Conservation (phyloP, 495 filamentous ascomycete species). For the Rostrohypoxylon terebratum region DNA sequence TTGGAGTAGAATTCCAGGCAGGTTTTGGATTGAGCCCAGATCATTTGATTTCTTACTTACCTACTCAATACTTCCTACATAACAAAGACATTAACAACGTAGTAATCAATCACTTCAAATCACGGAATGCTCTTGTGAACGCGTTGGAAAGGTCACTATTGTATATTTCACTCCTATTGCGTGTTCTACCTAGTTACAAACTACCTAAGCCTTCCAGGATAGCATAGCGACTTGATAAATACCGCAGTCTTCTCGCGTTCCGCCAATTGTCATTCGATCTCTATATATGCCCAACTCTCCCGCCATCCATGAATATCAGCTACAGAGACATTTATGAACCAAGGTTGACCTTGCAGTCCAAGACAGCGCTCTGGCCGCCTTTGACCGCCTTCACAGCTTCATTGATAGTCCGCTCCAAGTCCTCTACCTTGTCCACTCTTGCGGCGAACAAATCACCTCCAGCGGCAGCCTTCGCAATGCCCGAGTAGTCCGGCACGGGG, state of each 20-base stretch:
- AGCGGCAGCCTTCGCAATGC: conserved; percentile 89
- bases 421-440: conserved; percentile 68
- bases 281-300: background rate
- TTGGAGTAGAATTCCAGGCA: background rate
- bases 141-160: background rate
- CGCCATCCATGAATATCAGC: background rate
- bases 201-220: background rate
- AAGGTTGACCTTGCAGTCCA: conserved; percentile 64
- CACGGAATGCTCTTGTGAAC: background rate
- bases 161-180: background rate
- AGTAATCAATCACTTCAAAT: background rate
- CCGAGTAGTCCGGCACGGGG: conserved; percentile 87
- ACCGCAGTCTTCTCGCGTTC: background rate
- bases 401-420: conserved; percentile 70
- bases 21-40: background rate
- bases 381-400: conserved; percentile 76
- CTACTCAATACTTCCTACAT: no score
- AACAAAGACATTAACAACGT: no score
- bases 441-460: conserved; percentile 78
- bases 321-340: conserved; percentile 47
- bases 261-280: background rate
- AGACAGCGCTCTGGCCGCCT: conserved; percentile 74
- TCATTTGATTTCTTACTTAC: background rate
- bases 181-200: background rate
- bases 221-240: background rate